Base-by-base conservation (phyloP, 306 rosid species). In the Dicorynia guianensis region DNA sequence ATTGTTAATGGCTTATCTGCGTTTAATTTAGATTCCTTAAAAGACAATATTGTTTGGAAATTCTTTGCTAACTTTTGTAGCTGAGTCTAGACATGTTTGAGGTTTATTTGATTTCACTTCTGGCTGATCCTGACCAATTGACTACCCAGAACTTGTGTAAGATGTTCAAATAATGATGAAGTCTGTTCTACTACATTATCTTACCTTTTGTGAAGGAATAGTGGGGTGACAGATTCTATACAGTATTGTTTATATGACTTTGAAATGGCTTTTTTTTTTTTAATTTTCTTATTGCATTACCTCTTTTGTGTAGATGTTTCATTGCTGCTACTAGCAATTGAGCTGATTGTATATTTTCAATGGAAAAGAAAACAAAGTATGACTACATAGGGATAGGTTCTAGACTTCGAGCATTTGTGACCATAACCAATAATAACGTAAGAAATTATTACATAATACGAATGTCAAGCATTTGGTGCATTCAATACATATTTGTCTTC, bases 401-500 rank as follows among this genome's bases (percentile, higher is more conserved):
- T 39, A 40, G 52, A 42, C 38, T 3, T 25, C 18, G 35, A 40
- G 36, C 42, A 39, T 43, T 20, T 65, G 15, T 43, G 39, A 44
- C 8, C 15, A 8, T 36, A 38, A 18, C 34, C 53, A 19, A 11
- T 63, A 7, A 63, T 7, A 63, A 63, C 14, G 42, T 63, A 42
- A 35, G 17, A 57, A 25, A 43, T 12, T 67, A 58, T 72, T 48
- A 43, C 44, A 1, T 56, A 7, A 36, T 36, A 49, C 44, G 19
- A 55, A 18, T 56, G 7, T 17, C 6, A 44, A 20, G 47, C 49
- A 25, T 77, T 39, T 77, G 43, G 20, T 39, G 25, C 46, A 36
- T 68, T 63, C 25, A 65, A 13, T 48, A 17, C 48, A 66, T 73
- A 13, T 47, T 12, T 69, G 47, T 69, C n/a, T n/a, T n/a, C 69